Evolutionary conservation across 2,329 filamentous ascomycete genomes (phyloP).

Genomic region (Pseudogymnoascus sp.): DNA sequence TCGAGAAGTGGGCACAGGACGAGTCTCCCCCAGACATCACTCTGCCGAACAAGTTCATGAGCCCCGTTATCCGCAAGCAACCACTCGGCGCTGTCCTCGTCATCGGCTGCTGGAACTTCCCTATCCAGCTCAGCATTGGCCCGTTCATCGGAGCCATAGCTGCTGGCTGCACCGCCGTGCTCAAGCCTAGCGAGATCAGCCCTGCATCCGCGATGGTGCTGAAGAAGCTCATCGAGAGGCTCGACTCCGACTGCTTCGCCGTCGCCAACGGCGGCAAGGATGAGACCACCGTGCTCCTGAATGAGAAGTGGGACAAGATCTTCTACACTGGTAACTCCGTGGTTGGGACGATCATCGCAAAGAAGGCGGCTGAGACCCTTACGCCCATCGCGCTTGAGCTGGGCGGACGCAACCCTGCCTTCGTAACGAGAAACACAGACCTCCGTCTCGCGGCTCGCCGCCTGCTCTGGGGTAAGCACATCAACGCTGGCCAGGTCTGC

Average conservation of each 20-base stretch:
- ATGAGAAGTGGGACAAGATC: slow-evolving; percentile 95
- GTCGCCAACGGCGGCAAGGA: slow-evolving; percentile 74
- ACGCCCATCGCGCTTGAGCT: slow-evolving; percentile 87
- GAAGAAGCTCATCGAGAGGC: slow-evolving; percentile 67
- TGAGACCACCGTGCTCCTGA: slow-evolving; percentile 73
- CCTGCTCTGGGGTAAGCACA: slow-evolving; percentile 78
- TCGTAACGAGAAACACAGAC: slow-evolving; percentile 78
- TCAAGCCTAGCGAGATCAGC: slow-evolving; percentile 86
- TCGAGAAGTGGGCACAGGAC: slow-evolving; percentile 77
- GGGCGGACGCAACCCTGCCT: slow-evolving; percentile 84
- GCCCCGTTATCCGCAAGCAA: slow-evolving; percentile 74
- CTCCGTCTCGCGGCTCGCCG: slow-evolving; percentile 72
- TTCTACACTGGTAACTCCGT: slow-evolving; percentile 80
- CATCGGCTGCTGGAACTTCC: slow-evolving; percentile 93
- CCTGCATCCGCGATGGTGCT: slow-evolving; percentile 70
- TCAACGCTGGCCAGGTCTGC: slow-evolving; percentile 87
- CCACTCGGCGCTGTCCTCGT: slow-evolving; percentile 76
- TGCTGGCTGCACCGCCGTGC: slow-evolving; percentile 78
- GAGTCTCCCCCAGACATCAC: slow-evolving; percentile 65
- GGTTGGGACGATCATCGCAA: slow-evolving; percentile 79
- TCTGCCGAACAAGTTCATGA: slow-evolving; percentile 59
- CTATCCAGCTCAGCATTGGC: slow-evolving; percentile 68
- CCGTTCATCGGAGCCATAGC: slow-evolving; percentile 85
- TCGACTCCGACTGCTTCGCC: slow-evolving; percentile 70
- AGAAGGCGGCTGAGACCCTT: slow-evolving; percentile 81